These are phyloP conservation scores for Trypanosoma congolense DNA, from an alignment of 208 protist species.

Conservation along the genomic window DNA sequence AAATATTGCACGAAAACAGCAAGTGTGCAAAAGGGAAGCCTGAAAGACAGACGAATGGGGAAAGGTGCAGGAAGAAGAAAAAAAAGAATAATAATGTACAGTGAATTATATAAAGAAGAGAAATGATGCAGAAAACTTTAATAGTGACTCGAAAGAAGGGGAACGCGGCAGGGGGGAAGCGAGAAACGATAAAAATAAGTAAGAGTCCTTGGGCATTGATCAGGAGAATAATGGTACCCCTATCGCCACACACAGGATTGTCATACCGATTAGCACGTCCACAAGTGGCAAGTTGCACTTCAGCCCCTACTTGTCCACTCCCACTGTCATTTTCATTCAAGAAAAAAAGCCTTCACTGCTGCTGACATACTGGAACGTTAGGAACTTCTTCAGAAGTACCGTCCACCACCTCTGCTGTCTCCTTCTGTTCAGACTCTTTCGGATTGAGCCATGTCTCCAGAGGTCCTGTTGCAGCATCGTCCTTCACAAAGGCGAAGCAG, in stretches of 20 bases:
- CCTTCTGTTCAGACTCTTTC: neutral
- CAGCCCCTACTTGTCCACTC: constrained; percentile 2
- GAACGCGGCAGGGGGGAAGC: too few species aligned
- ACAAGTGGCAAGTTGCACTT: constrained; percentile 1
- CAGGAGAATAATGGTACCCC: too few species aligned
- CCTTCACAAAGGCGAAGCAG: constrained; percentile 79
- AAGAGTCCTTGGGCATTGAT: too few species aligned
- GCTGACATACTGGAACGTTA: constrained; percentile 31
- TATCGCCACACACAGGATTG: too few species aligned
- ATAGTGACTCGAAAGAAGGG: too few species aligned
- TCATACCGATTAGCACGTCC: too few species aligned
- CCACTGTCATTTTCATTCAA: neutral
- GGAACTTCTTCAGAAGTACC: neutral
- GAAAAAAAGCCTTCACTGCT: constrained; percentile 28
- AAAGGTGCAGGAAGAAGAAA: neutral
- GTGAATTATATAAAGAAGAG: too few species aligned
- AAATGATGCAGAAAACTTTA: too few species aligned
- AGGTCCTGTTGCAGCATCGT: constrained; percentile 38
- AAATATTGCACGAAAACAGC: too few species aligned
- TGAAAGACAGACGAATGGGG: too few species aligned
- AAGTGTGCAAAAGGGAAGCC: too few species aligned
- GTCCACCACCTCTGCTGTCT: neutral
- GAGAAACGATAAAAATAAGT: too few species aligned
- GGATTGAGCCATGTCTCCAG: constrained; percentile 14
- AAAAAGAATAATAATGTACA: constrained; percentile 9